Base-by-base conservation (phyloP, 2,329 filamentous ascomycete genomes). In the Fusarium xylarioides region DNA sequence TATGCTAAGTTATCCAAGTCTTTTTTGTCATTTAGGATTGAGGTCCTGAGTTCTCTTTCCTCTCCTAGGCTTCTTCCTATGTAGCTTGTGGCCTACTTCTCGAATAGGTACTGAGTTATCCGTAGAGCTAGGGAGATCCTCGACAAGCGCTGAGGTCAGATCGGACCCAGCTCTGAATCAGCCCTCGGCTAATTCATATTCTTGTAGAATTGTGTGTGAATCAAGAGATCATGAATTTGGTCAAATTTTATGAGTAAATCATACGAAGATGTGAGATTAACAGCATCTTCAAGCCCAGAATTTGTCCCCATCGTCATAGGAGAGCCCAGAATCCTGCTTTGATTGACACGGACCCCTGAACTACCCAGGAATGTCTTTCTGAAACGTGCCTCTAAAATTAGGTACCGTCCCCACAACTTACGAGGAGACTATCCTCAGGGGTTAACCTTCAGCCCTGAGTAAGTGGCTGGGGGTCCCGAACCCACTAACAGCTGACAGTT, bases 301-400 rank as follows among this genome's bases (percentile, higher is more conserved):
- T 55, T 63, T 35, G 23, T 30, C 26, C n/a, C 30, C 12, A 19
- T 40, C 34, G 60, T 42, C 47, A 60, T 44, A 49, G 52, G 62
- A 68, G 44, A 47, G 19, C 44, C 10, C 19, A 7, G n/a, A 47
- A 26, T 34, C 40, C 32, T 37, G 21, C 26, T 53, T 26, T 56
- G 49, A 61, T 35, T 53, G 34, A 46, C 38, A 42, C 47, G 34
- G 47, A 59, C 71, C 71, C 71, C 63, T 73, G 63, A 64, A 59
- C 59, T 26, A 32, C 38, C 61, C 67, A 73, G 61, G 66, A 61
- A 52, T 38, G 38, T 56, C 47, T 62, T 54, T 65, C 71, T 74
- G 71, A 74, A 74, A 74, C 71, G 58, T 43, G 59, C 71, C 67
- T 74, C 71, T 73, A 71, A 68, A 63, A 71, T 74, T 69, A 69